These are phyloP conservation scores for Massariosphaeria phaeospora DNA, from an alignment of 495 filamentous ascomycete species.

Conservation along the genomic window DNA sequence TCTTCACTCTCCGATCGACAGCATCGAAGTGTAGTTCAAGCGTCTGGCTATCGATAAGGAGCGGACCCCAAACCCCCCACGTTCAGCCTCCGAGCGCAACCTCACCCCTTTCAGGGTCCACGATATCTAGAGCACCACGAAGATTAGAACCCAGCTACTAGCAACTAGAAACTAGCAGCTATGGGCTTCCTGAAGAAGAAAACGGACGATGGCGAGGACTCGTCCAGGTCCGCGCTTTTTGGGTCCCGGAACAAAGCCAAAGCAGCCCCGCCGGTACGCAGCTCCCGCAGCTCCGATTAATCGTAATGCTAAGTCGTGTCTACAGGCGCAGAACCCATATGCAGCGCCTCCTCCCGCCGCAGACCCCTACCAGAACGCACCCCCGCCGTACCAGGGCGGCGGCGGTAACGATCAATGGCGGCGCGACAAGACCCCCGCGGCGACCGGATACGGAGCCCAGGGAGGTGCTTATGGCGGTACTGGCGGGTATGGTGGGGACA, in stretches of 20 bases:
- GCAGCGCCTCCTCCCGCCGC: constrained; percentile 22
- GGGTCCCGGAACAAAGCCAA: constrained; percentile 32
- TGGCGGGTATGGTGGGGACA: constrained; percentile 20
- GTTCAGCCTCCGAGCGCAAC: background rate
- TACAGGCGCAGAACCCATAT: constrained; percentile 38
- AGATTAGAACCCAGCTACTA: no score
- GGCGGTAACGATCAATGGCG: constrained; percentile 16
- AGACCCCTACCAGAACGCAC: constrained; percentile 29
- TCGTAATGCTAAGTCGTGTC: no score
- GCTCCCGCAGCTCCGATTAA: no score
- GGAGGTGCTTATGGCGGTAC: background rate
- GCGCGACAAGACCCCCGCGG: constrained; percentile 40
- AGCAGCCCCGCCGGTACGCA: constrained; percentile 19
- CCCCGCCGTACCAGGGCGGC: constrained; percentile 26
- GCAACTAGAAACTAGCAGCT: no score
- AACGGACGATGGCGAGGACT: constrained; percentile 30
- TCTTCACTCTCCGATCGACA: no score
- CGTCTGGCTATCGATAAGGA: no score
- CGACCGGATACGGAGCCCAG: constrained; percentile 30
- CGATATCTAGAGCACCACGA: background rate
- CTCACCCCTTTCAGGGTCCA: background rate
- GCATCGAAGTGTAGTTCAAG: no score
- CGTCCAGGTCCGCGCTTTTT: constrained; percentile 35
- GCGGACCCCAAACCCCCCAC: no score
- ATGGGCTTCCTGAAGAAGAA: constrained; percentile 37